A percentile compares a stretch with the other conserved stretches of the same genome.
These are phyloP conservation scores for Apiospora koreana DNA, from an alignment of 2,329 filamentous ascomycete species.

Conservation along the genomic window DNA sequence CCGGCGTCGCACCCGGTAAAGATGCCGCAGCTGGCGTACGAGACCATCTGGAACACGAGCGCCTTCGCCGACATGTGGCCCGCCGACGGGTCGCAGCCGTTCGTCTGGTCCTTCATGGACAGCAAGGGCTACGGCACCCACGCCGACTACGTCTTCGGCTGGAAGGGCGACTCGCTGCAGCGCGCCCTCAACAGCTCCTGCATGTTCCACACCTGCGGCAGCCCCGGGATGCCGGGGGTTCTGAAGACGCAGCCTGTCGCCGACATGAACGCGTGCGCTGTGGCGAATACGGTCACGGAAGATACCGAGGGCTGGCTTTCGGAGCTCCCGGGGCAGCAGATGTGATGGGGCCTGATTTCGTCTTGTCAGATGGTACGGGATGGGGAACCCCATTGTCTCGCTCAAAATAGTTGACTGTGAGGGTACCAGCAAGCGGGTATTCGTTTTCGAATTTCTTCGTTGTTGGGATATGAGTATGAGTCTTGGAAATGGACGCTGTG, in stretches of 20 bases:
- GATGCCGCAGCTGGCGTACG: conserved; percentile 43
- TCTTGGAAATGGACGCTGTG: no score
- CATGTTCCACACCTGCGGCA: conserved; percentile 34
- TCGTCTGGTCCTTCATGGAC: conserved; percentile 30
- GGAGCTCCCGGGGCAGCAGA: not conserved
- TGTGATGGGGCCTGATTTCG: no score
- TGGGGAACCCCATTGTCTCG: no score
- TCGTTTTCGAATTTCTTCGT: no score
- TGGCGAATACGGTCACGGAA: conserved; percentile 30
- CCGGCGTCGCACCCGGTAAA: conserved; percentile 42
- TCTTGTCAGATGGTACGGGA: no score
- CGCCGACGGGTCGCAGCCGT: conserved; percentile 22
- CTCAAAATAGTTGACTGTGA: no score
- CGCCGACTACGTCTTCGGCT: conserved; percentile 42
- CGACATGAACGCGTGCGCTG: conserved; percentile 34
- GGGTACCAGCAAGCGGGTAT: no score
- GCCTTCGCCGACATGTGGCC: conserved; percentile 35
- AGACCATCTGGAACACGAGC: conserved; percentile 46
- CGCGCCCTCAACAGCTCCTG: conserved; percentile 32
- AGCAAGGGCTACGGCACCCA: conserved; percentile 37
- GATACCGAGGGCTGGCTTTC: conserved; percentile 31
- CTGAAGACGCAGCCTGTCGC: conserved; percentile 34
- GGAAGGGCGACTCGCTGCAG: conserved; percentile 34
- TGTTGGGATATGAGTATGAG: no score
- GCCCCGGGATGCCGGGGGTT: conserved; percentile 24